Evolutionary conservation across 139 green algal genomes (phyloP), one percentile per base, ranked within the genome.

Genomic region (Microglena sp.): DNA sequence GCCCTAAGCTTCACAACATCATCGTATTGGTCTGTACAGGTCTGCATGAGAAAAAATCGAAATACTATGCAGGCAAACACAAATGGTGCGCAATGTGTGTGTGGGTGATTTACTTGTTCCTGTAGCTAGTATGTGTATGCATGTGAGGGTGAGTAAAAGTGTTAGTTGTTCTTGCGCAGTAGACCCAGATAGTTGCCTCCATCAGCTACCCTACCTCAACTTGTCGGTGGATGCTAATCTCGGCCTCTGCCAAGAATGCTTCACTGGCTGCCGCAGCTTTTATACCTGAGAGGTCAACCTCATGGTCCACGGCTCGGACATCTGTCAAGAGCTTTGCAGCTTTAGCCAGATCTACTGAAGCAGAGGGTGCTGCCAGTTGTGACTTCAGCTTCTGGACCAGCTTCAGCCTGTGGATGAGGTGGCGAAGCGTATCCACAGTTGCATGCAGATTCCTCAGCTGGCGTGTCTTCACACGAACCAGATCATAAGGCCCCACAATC

Each of bases 251-350:
- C 34, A 92, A 54, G 64, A 88, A 93, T 2, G 75, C 75, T 0
- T 66, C 72, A 57, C 93, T 84, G 1, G 73, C 77, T 0, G 82
- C 83, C n/a, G 84, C 66, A 1, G 71, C 72, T 8, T 75, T 64
- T 0, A 95, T 64, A 3, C 76, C 77, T 0, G 55, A 55, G 18
- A 94, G 60, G 62, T 93, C 79, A 2, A 56, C 75, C 50, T 89
- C 84, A 0, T 30, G 55, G 35, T 75, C 70, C 2, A 84, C 69
- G 1, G 74, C 67, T 0, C 62, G 34, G 22, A 94, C 79, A 46
- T 95, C 88, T 24, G 74, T 78, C 15, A 93, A 66, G 26, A 95
- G 82, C 69, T 85, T 86, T 4, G 88, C 88, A 1, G 87, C 84
- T 57, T 95, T 95, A 18, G 87, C 84, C 5, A 92, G 68, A 62